Conservation (phyloP, 2,329 filamentous ascomycete species). For the Ophiocordyceps polyrhachis-furcata region DNA sequence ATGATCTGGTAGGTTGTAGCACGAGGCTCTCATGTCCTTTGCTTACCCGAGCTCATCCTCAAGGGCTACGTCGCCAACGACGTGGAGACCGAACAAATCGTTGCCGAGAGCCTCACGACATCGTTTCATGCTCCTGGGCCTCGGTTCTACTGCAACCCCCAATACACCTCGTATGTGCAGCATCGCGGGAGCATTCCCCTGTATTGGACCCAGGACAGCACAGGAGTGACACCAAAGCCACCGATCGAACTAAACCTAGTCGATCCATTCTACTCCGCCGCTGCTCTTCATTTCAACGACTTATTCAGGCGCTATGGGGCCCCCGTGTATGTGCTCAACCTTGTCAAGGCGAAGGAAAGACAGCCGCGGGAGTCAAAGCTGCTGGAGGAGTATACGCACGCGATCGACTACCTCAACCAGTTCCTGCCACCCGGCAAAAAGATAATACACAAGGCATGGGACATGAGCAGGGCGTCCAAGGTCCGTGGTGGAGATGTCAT, state of each 20-base stretch:
- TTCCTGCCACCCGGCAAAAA: conserved; percentile 69
- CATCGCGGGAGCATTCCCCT: conserved; percentile 92
- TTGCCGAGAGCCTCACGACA: conserved; percentile 83
- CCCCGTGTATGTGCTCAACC: conserved; percentile 77
- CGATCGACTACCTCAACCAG: conserved; percentile 84
- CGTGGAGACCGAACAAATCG: conserved; percentile 96
- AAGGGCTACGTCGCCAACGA: conserved; percentile 91
- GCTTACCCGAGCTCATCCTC: not conserved
- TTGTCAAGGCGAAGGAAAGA: conserved; percentile 77
- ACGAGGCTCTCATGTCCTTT: not conserved
- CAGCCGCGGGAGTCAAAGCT: conserved; percentile 85
- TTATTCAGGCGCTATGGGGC: conserved; percentile 85
- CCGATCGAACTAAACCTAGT: conserved; percentile 91
- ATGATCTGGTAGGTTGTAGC: conserved; percentile 42
- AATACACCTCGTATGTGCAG: conserved; percentile 91
- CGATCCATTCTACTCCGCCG: conserved; percentile 87
- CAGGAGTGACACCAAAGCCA: conserved; percentile 86
- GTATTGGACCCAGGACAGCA: conserved; percentile 94
- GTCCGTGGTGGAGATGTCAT: conserved; percentile 87
- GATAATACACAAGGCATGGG: conserved; percentile 89
- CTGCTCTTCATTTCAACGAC: conserved; percentile 87
- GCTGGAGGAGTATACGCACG: conserved; percentile 68
- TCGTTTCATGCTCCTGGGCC: conserved; percentile 88
- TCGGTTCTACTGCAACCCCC: conserved; percentile 67
- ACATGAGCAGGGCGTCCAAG: conserved; percentile 95